phyloP scores from a whole-genome alignment of 495 filamentous ascomycete genomes.

The Pseudevernia furfuracea region DNA sequence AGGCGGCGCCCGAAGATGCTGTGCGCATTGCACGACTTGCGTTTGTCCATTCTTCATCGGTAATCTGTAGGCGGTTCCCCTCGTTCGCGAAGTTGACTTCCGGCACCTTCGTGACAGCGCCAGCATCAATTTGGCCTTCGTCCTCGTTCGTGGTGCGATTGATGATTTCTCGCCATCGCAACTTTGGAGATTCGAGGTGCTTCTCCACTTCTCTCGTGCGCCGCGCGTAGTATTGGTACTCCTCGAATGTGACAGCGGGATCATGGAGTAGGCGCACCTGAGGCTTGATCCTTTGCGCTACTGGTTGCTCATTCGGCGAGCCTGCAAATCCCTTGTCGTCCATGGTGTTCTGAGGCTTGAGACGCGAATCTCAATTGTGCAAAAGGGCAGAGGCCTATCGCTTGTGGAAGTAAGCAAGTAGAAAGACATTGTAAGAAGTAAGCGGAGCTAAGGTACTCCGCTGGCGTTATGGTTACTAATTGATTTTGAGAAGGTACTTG shows the following conservation, averaged over 20 bases:
- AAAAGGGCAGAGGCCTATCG: neutral
- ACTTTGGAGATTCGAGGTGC: conserved; percentile 25
- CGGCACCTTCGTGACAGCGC: neutral
- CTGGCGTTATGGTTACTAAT: neutral
- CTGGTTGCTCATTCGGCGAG: neutral
- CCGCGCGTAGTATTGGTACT: conserved; percentile 35
- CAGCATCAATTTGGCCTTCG: neutral
- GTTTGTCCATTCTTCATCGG: conserved; percentile 41
- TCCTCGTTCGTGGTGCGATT: neutral
- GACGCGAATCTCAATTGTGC: neutral
- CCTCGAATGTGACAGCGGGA: conserved; percentile 33
- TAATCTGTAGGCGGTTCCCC: conserved; percentile 17
- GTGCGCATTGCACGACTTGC: conserved; percentile 39
- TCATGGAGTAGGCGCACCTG: conserved; percentile 27
- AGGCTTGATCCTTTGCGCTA: conserved; percentile 11
- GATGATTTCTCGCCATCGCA: conserved; percentile 28
- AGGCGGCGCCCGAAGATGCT: conserved; percentile 39
- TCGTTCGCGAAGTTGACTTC: conserved; percentile 9
- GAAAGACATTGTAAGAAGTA: neutral
- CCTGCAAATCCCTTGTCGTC: neutral
- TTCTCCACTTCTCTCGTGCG: conserved; percentile 16
- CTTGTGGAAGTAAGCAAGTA: neutral
- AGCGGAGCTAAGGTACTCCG: neutral
- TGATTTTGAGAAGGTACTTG: neutral
- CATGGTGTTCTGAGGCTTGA: conserved; percentile 5